These are phyloP conservation scores for Cercophora sp. DNA, from an alignment of 495 filamentous ascomycete genomes.

Conservation along the genomic window DNA sequence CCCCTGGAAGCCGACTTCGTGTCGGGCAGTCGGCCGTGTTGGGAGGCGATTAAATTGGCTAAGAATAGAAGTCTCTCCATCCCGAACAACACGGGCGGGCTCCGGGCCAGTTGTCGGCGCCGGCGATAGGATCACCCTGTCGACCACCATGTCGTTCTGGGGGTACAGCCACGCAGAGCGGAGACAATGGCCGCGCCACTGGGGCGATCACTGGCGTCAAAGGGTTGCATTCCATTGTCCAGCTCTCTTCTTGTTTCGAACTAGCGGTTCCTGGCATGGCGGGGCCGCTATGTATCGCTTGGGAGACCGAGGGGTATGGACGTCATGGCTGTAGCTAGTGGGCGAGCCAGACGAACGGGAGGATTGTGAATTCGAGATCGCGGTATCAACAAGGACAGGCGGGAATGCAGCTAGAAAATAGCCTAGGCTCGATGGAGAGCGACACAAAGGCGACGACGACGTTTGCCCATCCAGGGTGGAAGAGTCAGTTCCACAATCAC, in stretches of 20 bases:
- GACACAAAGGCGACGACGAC: neutral
- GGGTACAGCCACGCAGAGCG: neutral
- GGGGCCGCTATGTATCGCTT: neutral
- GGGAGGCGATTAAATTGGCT: too few species aligned
- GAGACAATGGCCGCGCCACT: neutral
- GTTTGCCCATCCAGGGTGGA: neutral
- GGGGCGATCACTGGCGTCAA: neutral
- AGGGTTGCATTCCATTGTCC: neutral
- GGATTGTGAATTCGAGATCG: too few species aligned
- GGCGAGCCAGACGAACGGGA: neutral
- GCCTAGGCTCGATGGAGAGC: neutral
- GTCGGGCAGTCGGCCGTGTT: too few species aligned
- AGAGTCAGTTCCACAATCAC: slow-evolving; percentile 7
- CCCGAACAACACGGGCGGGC: too few species aligned
- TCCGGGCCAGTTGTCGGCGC: neutral
- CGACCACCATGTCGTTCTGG: neutral
- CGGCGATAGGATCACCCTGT: neutral
- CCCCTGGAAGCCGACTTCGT: too few species aligned
- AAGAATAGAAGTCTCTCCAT: too few species aligned
- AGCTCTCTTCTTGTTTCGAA: neutral
- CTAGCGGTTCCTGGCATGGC: neutral
- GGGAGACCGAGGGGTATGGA: neutral
- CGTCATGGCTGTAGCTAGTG: neutral
- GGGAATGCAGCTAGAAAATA: slow-evolving; percentile 14
- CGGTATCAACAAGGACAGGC: neutral